Evolutionary conservation across 2,329 filamentous ascomycete species (phyloP).

Genomic region (Pseudocercospora pini-densiflorae): DNA sequence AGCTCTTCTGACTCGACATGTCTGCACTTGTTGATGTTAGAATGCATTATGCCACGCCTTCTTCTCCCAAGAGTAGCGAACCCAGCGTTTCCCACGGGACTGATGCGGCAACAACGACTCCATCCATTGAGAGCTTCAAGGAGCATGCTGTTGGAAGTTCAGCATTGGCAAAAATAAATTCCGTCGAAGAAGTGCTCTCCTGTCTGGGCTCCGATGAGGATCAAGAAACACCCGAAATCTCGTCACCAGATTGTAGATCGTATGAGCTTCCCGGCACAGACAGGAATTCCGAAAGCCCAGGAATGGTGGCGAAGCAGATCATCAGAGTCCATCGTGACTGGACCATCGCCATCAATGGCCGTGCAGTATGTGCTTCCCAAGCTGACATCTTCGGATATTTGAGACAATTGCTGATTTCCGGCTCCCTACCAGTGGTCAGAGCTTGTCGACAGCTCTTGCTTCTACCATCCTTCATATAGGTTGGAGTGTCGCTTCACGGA

Average conservation of each 20-base stretch:
- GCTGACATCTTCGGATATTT: background rate
- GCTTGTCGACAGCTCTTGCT: background rate
- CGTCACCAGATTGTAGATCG: background rate
- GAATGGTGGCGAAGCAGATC: background rate
- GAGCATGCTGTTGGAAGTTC: background rate
- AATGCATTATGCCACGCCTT: background rate
- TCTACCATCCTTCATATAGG: slow-evolving; percentile 1
- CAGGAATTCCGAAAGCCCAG: background rate
- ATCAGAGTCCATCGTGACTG: background rate
- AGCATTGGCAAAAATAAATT: background rate
- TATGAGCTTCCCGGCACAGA: background rate
- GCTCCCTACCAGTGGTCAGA: background rate
- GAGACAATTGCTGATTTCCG: background rate
- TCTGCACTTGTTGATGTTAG: background rate
- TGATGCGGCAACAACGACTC: background rate
- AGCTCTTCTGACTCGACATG: background rate
- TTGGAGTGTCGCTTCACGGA: slow-evolving; percentile 4
- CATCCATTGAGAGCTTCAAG: background rate
- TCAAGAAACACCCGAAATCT: background rate
- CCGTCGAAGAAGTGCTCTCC: background rate
- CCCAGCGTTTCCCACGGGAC: background rate
- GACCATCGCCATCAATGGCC: background rate
- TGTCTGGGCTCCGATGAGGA: background rate
- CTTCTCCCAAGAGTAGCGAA: background rate
- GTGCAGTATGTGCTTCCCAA: background rate